These are phyloP conservation scores for Ampelocalamus luodianensis DNA, from an alignment of 176 grass and related monocot genomes.

Conservation along the genomic window DNA sequence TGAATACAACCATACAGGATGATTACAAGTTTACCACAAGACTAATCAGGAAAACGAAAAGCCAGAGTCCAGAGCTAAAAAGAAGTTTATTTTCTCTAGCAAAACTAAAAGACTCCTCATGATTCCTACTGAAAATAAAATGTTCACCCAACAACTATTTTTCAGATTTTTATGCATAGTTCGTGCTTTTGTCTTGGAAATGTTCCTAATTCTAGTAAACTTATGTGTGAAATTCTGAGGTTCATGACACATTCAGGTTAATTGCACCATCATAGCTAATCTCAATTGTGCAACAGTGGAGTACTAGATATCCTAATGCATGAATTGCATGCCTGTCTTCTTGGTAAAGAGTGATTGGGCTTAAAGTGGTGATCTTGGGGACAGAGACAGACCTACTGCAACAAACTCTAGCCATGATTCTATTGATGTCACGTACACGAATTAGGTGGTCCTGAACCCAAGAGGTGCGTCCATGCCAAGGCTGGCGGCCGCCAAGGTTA, in stretches of 20 bases:
- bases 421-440: background rate
- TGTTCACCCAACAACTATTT: background rate
- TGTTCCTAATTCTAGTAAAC: conserved; percentile 5
- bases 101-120: background rate
- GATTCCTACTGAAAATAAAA: background rate
- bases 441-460: too few species aligned
- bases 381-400: background rate
- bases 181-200: background rate
- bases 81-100: background rate
- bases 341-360: conserved; percentile 27
- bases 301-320: background rate
- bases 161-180: background rate
- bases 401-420: background rate
- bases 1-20: too few species aligned
- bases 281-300: conserved; percentile 11
- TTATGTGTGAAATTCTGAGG: background rate
- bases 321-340: background rate
- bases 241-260: background rate
- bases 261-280: background rate
- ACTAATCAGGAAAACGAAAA: too few species aligned
- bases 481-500: too few species aligned
- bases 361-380: conserved; percentile 21
- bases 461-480: too few species aligned
- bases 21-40: too few species aligned
- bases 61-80: too few species aligned